These are phyloP conservation scores for Metschnikowia proteae DNA, from an alignment of 805 yeast genomes.

Conservation along the genomic window DNA sequence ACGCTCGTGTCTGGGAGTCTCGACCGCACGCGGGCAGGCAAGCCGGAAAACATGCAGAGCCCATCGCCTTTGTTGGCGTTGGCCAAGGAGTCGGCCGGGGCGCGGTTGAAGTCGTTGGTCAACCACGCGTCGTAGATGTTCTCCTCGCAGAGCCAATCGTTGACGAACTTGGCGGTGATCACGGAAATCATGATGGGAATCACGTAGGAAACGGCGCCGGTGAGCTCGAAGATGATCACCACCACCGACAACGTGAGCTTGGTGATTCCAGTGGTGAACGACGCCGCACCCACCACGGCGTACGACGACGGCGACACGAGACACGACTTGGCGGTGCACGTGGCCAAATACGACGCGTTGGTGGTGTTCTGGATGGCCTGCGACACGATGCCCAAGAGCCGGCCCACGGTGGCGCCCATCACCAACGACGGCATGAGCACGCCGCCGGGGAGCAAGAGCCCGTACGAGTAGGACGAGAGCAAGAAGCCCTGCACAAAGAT, in stretches of 20 bases:
- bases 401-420: conserved; percentile 58
- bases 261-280: conserved; percentile 77
- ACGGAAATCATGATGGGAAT: conserved; percentile 85
- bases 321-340: conserved; percentile 42
- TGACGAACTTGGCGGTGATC: conserved; percentile 67
- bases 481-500: conserved; percentile 50
- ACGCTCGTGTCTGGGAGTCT: conserved; percentile 32
- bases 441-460: conserved; percentile 67
- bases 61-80: conserved; percentile 41
- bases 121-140: conserved; percentile 61
- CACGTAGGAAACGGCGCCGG: conserved; percentile 82
- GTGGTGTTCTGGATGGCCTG: conserved; percentile 44
- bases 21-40: conserved; percentile 26
- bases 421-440: conserved; percentile 60
- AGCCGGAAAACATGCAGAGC: conserved; percentile 28
- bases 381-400: conserved; percentile 51
- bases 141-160: conserved; percentile 53
- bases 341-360: conserved; percentile 28
- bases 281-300: conserved; percentile 85
- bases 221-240: conserved; percentile 74
- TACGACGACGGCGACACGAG: conserved; percentile 84
- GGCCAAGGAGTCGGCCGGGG: conserved; percentile 6
- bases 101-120: conserved; percentile 27
- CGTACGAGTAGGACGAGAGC: conserved; percentile 66
- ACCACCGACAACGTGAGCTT: conserved; percentile 77